Conservation (phyloP, 495 filamentous ascomycete genomes). For the Thozetella sp. region DNA sequence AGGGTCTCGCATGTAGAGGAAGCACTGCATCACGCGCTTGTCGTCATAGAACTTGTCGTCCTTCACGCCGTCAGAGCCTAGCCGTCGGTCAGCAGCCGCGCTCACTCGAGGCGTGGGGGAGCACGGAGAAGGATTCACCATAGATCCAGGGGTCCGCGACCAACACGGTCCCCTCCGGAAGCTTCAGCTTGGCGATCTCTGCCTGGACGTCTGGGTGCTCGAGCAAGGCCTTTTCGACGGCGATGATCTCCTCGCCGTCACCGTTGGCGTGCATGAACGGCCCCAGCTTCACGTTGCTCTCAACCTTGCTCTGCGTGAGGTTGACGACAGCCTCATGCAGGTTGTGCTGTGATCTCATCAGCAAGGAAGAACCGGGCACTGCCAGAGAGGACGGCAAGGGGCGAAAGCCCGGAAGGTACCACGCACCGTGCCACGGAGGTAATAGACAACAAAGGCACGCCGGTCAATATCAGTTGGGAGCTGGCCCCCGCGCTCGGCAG, state of each 20-base stretch:
- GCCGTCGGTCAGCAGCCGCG: not conserved
- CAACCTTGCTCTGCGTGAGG: slow-evolving; percentile 50
- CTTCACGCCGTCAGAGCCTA: slow-evolving; percentile 62
- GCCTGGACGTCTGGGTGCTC: slow-evolving; percentile 59
- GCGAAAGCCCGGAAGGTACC: too few relatives aligned
- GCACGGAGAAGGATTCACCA: slow-evolving; percentile 40
- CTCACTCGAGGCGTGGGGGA: not conserved
- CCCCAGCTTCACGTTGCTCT: slow-evolving; percentile 60
- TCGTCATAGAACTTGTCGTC: slow-evolving; percentile 55
- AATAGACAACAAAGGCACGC: slow-evolving; percentile 61
- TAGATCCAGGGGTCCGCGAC: slow-evolving; percentile 75
- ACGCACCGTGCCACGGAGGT: slow-evolving; percentile 62
- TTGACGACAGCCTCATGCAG: slow-evolving; percentile 69
- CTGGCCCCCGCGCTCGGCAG: slow-evolving; percentile 22
- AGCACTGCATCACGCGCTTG: slow-evolving; percentile 64
- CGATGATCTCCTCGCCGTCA: slow-evolving; percentile 63
- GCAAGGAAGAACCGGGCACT: not conserved
- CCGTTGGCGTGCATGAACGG: slow-evolving; percentile 56
- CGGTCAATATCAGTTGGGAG: slow-evolving; percentile 40
- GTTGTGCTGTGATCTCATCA: slow-evolving; percentile 49
- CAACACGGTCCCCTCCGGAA: slow-evolving; percentile 62
- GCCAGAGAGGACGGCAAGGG: not conserved
- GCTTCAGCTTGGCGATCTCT: slow-evolving; percentile 63
- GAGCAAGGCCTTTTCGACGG: slow-evolving; percentile 57
- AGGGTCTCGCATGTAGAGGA: slow-evolving; percentile 66